A percentile compares a stretch with the other conserved stretches of the same genome.
These are phyloP conservation scores for Eremomyces bilateralis DNA, from an alignment of 495 filamentous ascomycete species.

Conservation along the genomic window DNA sequence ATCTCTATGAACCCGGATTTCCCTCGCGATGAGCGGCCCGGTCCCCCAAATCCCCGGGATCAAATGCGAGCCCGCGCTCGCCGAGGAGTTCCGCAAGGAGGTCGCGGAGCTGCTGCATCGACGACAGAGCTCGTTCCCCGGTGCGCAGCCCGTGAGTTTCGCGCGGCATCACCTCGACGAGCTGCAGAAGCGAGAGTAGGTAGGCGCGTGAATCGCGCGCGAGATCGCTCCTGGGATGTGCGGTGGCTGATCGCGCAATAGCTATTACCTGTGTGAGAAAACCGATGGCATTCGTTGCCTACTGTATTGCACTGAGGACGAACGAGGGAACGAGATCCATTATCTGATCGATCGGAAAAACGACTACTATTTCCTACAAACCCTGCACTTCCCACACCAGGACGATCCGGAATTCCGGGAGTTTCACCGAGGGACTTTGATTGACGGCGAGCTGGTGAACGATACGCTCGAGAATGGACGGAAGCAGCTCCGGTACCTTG, in stretches of 20 bases:
- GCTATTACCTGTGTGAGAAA: conserved; percentile 95
- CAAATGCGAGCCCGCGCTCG: conserved; percentile 34
- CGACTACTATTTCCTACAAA: conserved; percentile 69
- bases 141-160: conserved; percentile 90
- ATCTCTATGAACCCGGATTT: too few species aligned
- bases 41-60: conserved; percentile 39
- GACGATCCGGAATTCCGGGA: conserved; percentile 29
- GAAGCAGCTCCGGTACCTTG: conserved; percentile 54
- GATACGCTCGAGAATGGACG: conserved; percentile 42
- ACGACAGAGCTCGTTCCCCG: conserved; percentile 48
- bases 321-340: conserved; percentile 31
- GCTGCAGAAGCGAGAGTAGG: conserved; percentile 51
- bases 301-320: conserved; percentile 54
- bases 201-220: neutral
- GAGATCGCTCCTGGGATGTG: neutral
- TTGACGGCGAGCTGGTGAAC: conserved; percentile 84
- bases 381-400: conserved; percentile 60
- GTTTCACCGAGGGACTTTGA: conserved; percentile 62
- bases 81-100: conserved; percentile 39
- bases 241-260: conserved; percentile 9
- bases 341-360: conserved; percentile 96
- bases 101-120: conserved; percentile 58
- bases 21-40: neutral
- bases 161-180: conserved; percentile 53
- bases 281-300: conserved; percentile 90